Evolutionary conservation across 768 basidiomycete species (phyloP).

Genomic region (Leccinum longicurvipes): DNA sequence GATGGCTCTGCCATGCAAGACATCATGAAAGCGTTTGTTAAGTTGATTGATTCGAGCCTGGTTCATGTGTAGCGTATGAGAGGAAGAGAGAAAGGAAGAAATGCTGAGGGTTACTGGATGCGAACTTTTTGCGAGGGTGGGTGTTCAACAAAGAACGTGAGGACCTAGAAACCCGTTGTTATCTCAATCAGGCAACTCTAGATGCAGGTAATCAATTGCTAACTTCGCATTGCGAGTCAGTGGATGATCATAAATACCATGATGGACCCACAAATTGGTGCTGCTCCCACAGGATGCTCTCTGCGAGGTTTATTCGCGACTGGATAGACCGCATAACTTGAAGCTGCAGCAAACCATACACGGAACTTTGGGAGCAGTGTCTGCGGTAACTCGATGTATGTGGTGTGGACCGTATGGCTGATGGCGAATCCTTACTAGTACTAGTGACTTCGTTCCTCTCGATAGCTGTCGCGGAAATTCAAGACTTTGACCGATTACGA

Average conservation of each 20-base stretch:
- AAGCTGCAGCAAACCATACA: not conserved
- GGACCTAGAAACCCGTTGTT: not conserved
- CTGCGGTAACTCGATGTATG: too few relatives aligned
- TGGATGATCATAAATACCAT: too few relatives aligned
- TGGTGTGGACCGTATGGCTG: not conserved
- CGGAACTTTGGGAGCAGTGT: not conserved
- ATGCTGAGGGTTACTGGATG: not conserved
- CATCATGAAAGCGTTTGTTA: slow-evolving; percentile 33
- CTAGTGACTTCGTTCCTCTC: not conserved
- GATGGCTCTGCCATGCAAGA: slow-evolving; percentile 29
- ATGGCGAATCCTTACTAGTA: not conserved
- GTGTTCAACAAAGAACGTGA: not conserved
- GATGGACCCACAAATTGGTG: not conserved
- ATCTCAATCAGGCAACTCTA: not conserved
- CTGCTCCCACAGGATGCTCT: not conserved
- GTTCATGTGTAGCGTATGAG: slow-evolving; percentile 6
- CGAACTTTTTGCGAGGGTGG: too few relatives aligned
- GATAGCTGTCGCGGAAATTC: not conserved
- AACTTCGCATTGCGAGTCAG: too few relatives aligned
- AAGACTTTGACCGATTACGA: not conserved
- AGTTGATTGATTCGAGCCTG: slow-evolving; percentile 26
- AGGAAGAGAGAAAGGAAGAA: not conserved
- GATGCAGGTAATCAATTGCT: too few relatives aligned
- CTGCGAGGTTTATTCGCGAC: not conserved
- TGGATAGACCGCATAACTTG: not conserved